Evolutionary conservation across 176 grass and related monocot genomes (phyloP), one percentile per base, ranked within the genome.

Genomic region (Oropetium thomaeum): DNA sequence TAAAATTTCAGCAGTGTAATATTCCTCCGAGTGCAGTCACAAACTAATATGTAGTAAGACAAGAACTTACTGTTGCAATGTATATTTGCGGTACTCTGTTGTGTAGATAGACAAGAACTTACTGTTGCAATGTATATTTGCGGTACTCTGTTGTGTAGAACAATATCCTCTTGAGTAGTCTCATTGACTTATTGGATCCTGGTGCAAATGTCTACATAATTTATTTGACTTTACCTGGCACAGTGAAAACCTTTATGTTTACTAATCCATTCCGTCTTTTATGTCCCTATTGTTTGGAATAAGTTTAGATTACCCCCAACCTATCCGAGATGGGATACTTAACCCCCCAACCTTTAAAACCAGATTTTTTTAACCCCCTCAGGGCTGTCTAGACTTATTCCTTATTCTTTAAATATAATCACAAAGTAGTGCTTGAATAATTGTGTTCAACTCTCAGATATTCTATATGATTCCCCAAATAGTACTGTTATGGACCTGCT

Each of bases 381-480:
- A n/a, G n/a, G n/a, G n/a, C n/a, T n/a, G n/a, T n/a, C n/a, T n/a
- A n/a, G n/a, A n/a, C n/a, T n/a, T n/a, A n/a, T n/a, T n/a, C n/a
- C n/a, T 28, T 44, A 13, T 17, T 23, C 6, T 75, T 33, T 33
- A 62, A 47, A 45, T 33, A 30, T 20, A 61, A 9, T 20, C 15
- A 17, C 34, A 53, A 71, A 22, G 9, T 72, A 71, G 38, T 42
- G 10, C 29, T 10, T 19, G 74, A 53, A 55, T 23, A 60, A 68
- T 48, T 49, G 11, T 33, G 10, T 59, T 65, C 20, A 27, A 58
- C 20, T 29, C 23, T 2, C 31, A 58, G 23, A 38, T 61, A 28
- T 79, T 9, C 10, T 67, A n/a, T 67, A 26, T 80, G 76, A 52
- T 71, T 71, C 65, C 44, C 42, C 25, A 19, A 41, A 60, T 74